A percentile compares a stretch with the other conserved stretches of the same genome.
phyloP scores from a whole-genome alignment of 768 basidiomycete genomes.

The Tylopilus balloui region DNA sequence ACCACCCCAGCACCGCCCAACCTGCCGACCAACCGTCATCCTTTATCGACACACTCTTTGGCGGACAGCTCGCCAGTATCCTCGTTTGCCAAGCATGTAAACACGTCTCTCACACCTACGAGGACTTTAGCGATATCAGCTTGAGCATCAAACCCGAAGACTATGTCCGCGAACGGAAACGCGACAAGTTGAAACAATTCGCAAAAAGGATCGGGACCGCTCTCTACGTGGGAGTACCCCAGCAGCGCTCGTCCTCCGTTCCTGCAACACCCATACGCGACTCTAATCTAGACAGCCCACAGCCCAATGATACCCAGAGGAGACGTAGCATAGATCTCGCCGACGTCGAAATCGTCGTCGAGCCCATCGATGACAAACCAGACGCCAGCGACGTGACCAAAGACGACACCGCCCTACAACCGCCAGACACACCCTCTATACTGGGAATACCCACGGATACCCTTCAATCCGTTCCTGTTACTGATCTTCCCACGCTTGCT shows the following conservation, averaged over 20 bases:
- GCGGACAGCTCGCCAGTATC: slow-evolving; percentile 83
- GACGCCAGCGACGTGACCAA: neutral
- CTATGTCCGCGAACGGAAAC: slow-evolving; percentile 65
- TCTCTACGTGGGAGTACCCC: slow-evolving; percentile 25
- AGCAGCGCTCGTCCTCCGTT: slow-evolving; percentile 55
- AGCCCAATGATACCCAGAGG: slow-evolving; percentile 24
- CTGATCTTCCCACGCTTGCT: slow-evolving; percentile 3
- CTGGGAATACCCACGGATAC: slow-evolving; percentile 15
- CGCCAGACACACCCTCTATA: slow-evolving; percentile 9
- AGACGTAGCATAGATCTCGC: slow-evolving; percentile 31
- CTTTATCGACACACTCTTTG: slow-evolving; percentile 87
- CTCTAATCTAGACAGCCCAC: slow-evolving; percentile 30
- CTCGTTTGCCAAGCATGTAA: slow-evolving; percentile 95
- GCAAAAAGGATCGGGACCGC: slow-evolving; percentile 53
- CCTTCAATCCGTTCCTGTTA: slow-evolving; percentile 4
- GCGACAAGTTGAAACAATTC: slow-evolving; percentile 71
- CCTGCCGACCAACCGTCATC: slow-evolving; percentile 51
- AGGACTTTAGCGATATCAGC: slow-evolving; percentile 93
- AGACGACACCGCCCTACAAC: slow-evolving; percentile 1
- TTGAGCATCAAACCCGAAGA: slow-evolving; percentile 84
- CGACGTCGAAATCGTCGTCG: slow-evolving; percentile 31
- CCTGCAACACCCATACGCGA: slow-evolving; percentile 40
- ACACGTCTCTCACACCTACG: slow-evolving; percentile 70
- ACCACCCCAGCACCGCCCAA: neutral
- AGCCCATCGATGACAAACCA: slow-evolving; percentile 6